Percentiles rank a stretch among this genome's conserved stretches.
Evolutionary conservation across 2,329 filamentous ascomycete species (phyloP).

Genomic region (Aschersonia sp.): DNA sequence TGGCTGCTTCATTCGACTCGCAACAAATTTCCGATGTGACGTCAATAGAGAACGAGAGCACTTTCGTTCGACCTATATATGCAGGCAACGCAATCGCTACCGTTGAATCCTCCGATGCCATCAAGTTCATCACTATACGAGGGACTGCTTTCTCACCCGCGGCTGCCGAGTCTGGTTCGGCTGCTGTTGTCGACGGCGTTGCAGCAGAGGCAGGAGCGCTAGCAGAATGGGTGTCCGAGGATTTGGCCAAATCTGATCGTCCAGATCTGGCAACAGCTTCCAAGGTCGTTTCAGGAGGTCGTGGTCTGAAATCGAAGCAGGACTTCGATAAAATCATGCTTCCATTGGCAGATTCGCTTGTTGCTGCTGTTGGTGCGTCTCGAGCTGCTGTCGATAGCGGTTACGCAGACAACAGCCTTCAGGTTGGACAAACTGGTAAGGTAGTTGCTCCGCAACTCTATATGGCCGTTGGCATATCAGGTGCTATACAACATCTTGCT

Average conservation of each 20-base stretch:
- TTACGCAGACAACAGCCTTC: conserved; percentile 95
- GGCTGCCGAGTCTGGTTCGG: conserved; percentile 56
- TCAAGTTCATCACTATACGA: conserved; percentile 85
- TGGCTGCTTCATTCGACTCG: conserved; percentile 79
- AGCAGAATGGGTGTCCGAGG: conserved; percentile 87
- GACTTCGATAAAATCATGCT: conserved; percentile 91
- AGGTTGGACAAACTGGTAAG: conserved; percentile 97
- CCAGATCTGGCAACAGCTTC: conserved; percentile 84
- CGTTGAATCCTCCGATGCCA: conserved; percentile 72
- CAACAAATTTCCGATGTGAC: conserved; percentile 93
- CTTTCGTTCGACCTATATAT: conserved; percentile 93
- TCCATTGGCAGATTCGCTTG: conserved; percentile 80
- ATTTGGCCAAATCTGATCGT: conserved; percentile 83
- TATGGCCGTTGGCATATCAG: conserved; percentile 88
- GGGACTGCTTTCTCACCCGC: conserved; percentile 81
- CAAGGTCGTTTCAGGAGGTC: conserved; percentile 83
- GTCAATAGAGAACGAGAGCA: conserved; percentile 74
- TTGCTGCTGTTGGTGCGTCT: conserved; percentile 90
- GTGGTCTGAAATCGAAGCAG: conserved; percentile 94
- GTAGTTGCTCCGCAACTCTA: conserved; percentile 95
- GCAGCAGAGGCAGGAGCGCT: conserved; percentile 64
- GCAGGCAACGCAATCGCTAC: conserved; percentile 95
- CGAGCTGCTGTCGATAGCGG: conserved; percentile 92
- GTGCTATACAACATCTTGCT: conserved; percentile 93
- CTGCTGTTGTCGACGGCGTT: conserved; percentile 62